A percentile compares a stretch with the other conserved stretches of the same genome.
Conservation (phyloP, 768 basidiomycete species). For the Boletus subcaerulescens region DNA sequence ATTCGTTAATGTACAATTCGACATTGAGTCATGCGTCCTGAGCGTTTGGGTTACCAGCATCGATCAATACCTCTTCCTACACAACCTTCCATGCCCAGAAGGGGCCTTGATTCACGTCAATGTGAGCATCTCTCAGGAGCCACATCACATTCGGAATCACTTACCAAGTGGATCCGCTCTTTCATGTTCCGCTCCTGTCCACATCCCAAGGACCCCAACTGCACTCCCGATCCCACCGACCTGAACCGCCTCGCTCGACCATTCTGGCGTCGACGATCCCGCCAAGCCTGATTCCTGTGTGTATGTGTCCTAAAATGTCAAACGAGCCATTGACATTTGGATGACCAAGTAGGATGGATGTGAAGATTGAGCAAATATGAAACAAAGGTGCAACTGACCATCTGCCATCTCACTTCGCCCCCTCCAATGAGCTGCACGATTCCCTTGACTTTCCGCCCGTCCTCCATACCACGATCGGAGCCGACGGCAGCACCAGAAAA, state of each 20-base stretch:
- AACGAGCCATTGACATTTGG: not conserved
- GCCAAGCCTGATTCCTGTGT: constrained; percentile 33
- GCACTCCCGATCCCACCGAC: constrained; percentile 54
- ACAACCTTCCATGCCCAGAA: constrained; percentile 44
- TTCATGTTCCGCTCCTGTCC: constrained; percentile 53
- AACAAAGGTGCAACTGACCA: constrained; percentile 34
- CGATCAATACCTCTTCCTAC: constrained; percentile 1
- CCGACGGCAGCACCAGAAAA: constrained; percentile 45
- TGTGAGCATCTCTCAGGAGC: not conserved
- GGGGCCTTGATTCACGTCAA: constrained; percentile 30
- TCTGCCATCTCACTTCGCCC: constrained; percentile 49
- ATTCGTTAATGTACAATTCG: not conserved
- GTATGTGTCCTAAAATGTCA: constrained; percentile 14
- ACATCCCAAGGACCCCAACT: constrained; percentile 51
- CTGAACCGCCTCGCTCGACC: constrained; percentile 57
- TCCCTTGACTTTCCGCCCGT: constrained; percentile 38
- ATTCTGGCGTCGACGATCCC: constrained; percentile 38
- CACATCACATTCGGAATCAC: not conserved
- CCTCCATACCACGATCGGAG: constrained; percentile 31
- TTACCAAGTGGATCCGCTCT: constrained; percentile 42
- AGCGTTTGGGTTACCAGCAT: too few relatives aligned
- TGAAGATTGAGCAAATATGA: not conserved
- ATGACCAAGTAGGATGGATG: too few relatives aligned
- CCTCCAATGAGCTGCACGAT: constrained; percentile 48
- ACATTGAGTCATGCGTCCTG: not conserved